Base-by-base conservation (phyloP, 78 protist species). In the Polysphondylium violaceum region DNA sequence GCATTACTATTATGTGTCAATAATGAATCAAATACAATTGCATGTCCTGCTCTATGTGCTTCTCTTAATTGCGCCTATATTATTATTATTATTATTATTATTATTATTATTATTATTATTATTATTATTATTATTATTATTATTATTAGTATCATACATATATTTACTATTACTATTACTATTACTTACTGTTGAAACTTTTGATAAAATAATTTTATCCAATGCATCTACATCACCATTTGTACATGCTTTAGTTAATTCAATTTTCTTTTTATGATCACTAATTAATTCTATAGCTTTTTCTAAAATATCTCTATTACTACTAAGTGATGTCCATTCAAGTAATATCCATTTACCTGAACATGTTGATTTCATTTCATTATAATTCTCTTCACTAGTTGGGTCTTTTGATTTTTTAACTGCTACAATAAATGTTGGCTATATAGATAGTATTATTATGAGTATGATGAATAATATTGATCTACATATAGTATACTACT, bases 21-120 rank as follows among this genome's bases (percentile, higher is more conserved):
- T 25, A 83, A 69, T 69, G 91, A 83, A 83, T 83, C 91, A 63
- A 83, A 83, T 55, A 83, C 91, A 69, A 83, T 83, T 69, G 91
- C 91, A 83, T 83, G 91, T 4, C 91, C 91, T n/a, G 91, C 91
- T 83, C 33, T 83, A 83, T 83, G 91, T 69, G 91, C 91, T 58
- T 67, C 91, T 83, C 50, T 43, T 56, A 83, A 58, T 69, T 83
- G 91, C 27, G 67, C 91, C 91, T 83, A 59, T 51, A n/a, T 17
- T n/a, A 64, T 38, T 55, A 59, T 8, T 40, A 59, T 33, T 40
- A 40, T 35, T n/a, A 50, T 53, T 27, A 67, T 14, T 23, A 53
- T 56, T 56, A 25, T n/a, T 35, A 29, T 55, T 35, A 8, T n/a
- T 31, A 53, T 31, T 31, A 55, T 35, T n/a, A 8, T 12, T 12